Evolutionary conservation across 768 basidiomycete species (phyloP), one percentile per base, ranked within the genome.

Genomic region (Leccinum incarnatum): DNA sequence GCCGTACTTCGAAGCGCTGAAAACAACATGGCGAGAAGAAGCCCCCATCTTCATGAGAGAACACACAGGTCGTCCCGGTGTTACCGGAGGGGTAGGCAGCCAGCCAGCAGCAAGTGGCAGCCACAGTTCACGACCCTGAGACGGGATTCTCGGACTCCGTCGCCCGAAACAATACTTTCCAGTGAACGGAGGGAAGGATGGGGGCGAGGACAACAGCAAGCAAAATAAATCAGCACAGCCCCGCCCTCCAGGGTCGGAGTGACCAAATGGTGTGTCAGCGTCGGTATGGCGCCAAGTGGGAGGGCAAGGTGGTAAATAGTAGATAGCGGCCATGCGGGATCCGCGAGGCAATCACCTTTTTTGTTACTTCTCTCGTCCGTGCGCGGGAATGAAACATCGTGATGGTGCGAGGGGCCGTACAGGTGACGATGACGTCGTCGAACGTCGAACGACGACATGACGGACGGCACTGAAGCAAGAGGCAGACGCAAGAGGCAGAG

Each of bases 351-450:
- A 15, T 54, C 34, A 48, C 21, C 37, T 8, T 14, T 21, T 48
- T 14, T 14, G 47, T 8, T 48, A 27, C 23, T 14, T 48, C 55
- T 60, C 54, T 55, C 61, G 55, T 52, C 61, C 58, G 27, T 53
- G 62, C 64, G 66, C 69, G 70, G 69, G 70, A 70, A 72, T 67
- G 67, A 70, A 67, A 56, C 60, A 69, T 48, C 65, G 62, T 65
- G 65, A 30, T 36, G 25, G 17, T 54, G 53, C 29, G 56, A 54
- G 34, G 52, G 42, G 42, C 19, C 66, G 36, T 45, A 63, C 51
- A 65, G 61, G 59, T 56, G 52, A 57, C 58, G 65, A 69, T 68
- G 70, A 69, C 66, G 66, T 64, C 53, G 52, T 59, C 51, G 56
- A 61, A 45, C 19, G 1, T 19, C 19, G 42, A 45, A 45, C 11